Percentiles rank a stretch among this genome's conserved stretches.
Conservation (phyloP, 2,329 filamentous ascomycete species). For the Bipolaris victoriae region DNA sequence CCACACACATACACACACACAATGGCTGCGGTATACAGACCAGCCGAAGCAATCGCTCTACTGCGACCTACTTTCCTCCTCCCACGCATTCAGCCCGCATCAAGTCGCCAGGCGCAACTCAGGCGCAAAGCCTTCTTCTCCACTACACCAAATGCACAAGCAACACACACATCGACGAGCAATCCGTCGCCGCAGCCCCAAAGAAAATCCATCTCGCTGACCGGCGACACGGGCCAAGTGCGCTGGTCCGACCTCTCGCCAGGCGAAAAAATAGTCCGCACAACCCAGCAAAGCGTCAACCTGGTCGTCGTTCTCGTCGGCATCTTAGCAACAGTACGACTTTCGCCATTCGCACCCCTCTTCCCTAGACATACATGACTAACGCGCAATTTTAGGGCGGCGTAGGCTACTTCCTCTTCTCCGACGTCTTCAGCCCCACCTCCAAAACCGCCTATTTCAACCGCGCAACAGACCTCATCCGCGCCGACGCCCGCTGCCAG, state of each 20-base stretch:
- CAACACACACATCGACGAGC: constrained; percentile 37
- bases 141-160: constrained; percentile 30
- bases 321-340: constrained; percentile 72
- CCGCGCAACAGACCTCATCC: constrained; percentile 79
- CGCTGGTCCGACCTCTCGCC: constrained; percentile 78
- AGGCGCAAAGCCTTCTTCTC: constrained; percentile 40
- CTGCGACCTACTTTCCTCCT: constrained; percentile 35
- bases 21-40: constrained; percentile 42
- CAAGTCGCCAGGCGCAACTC: constrained; percentile 10
- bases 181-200: constrained; percentile 52
- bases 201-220: constrained; percentile 76
- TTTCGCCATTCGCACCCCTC: not conserved
- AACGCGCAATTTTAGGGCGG: constrained; percentile 61
- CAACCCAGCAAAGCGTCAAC: constrained; percentile 91
- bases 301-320: constrained; percentile 78
- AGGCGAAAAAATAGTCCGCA: constrained; percentile 79
- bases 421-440: constrained; percentile 59
- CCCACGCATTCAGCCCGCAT: constrained; percentile 27
- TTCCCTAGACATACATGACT: constrained; percentile 7
- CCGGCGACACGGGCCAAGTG: constrained; percentile 84
- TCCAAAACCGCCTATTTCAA: constrained; percentile 91
- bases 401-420: constrained; percentile 60
- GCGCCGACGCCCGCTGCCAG: constrained; percentile 71
- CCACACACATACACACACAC: constrained; percentile 7
- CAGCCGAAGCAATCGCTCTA: constrained; percentile 39